Evolutionary conservation across 306 rosid species (phyloP), one percentile per base, ranked within the genome.

Genomic region (Fagus sylvatica): DNA sequence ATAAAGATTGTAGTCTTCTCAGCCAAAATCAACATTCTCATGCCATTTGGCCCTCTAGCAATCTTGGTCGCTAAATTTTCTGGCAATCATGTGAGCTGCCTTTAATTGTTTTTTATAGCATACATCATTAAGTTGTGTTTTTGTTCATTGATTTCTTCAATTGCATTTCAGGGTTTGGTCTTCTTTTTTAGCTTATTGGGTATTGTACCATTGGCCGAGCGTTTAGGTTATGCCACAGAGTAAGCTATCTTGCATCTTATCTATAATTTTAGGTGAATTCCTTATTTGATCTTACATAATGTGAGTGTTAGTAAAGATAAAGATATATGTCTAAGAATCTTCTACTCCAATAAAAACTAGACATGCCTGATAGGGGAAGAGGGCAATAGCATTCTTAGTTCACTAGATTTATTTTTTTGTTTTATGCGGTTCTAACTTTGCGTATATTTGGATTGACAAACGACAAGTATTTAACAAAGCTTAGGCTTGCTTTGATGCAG

Each of bases 41-140:
- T 87, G 79, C 84, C 86, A 69, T 82, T 84, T 71, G 90, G 90
- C 42, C 86, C 88, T 5, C 67, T 87, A 34, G 88, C 90, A 33
- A 84, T 87, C 65, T 4, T 84, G 77, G 83, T 84, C 67, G 79
- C 76, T 54, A 79, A 13, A 5, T 51, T 87, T 3, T 73, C 83
- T 30, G 86, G 84, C n/a, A 86, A 84, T 69, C 81, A 79, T 73
- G 90, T 87, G 79, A 87, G 88, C 84, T 80, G 41, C 19, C 73
- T 48, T 41, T 59, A 7, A 37, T 22, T 22, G 28, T 22, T 33
- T 40, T 60, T 40, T 48, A 42, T 28, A 43, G 46, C 16, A 54
- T 43, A 69, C 7, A 70, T 59, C n/a, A 65, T 40, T 53, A n/a
- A 22, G 39, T n/a, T 30, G 28, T 33, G 39, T 30, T 42, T 32